Evolutionary conservation across 2,329 filamentous ascomycete species (phyloP), one percentile per base, ranked within the genome.

Genomic region (Trichoderma atrobrunneum): DNA sequence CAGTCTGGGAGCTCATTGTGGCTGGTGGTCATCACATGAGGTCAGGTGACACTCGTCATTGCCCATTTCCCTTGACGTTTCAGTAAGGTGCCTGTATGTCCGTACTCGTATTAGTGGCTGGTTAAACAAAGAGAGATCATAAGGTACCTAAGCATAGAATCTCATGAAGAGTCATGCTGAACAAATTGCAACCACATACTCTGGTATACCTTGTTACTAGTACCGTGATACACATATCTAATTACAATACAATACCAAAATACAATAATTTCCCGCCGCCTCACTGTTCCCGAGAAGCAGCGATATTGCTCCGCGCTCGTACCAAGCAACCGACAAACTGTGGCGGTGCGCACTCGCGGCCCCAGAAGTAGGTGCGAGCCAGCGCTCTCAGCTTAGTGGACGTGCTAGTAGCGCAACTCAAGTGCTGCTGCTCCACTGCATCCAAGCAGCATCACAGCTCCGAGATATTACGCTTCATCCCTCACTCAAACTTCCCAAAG

Each of bases 1-100:
- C 39, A 59, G 39, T 62, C 57, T 67, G 56, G 34, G 32, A 61
- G 59, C 59, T 61, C 36, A 26, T 59, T 5, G 32, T 78, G 79
- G 79, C 79, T 67, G 75, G 79, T 80, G 75, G 71, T 6, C 61
- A 60, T 78, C 80, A 78, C 78, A 77, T 79, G 77, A 78, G 74
- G 64, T 76, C 72, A 73, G 71, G 75, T 77, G 74, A 75, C 32
- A 36, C 30, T 70, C 64, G 70, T 73, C 68, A 73, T 73, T 34
- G 57, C 11, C 24, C 51, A 56, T 56, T 57, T 57, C 12, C 54
- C 11, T 18, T 24, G 48, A 24, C 21, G 48, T 54, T 54, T 54
- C 48, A 21, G 16, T 10, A 7, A 36, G 34, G 34, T 36, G 5
- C 39, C 36, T 39, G 36, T 39, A 18, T 39, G 1, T 39, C 36